Conservation (phyloP, 2,329 filamentous ascomycete species). For the Colletotrichum sp. region DNA sequence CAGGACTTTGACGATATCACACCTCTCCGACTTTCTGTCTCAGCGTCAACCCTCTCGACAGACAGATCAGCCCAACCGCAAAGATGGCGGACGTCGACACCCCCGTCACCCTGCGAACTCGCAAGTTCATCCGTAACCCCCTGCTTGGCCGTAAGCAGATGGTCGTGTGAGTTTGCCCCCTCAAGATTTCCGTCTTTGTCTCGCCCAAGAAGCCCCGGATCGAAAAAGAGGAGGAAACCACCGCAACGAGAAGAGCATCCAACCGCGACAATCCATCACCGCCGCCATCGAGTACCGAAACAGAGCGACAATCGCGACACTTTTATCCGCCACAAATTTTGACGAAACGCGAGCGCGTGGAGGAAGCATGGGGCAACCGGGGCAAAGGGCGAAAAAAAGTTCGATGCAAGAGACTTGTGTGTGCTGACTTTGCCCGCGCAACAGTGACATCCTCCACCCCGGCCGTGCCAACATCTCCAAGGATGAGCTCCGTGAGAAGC, state of each 20-base stretch:
- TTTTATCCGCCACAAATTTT: neutral
- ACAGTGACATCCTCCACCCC: slow-evolving; percentile 98
- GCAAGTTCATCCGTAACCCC: slow-evolving; percentile 99
- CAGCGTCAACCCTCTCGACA: slow-evolving; percentile 23
- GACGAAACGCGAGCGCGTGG: neutral
- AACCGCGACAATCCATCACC: neutral
- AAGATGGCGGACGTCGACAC: slow-evolving; percentile 88
- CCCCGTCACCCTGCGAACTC: slow-evolving; percentile 88
- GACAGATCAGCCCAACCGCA: slow-evolving; percentile 47
- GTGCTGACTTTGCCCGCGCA: slow-evolving; percentile 15
- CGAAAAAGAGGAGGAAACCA: neutral
- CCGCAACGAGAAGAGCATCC: neutral
- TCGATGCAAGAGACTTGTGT: neutral
- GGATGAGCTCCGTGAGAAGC: slow-evolving; percentile 96
- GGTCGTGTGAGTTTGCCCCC: slow-evolving; percentile 83
- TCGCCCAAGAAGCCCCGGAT: neutral
- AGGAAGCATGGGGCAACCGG: neutral
- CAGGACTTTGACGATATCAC: slow-evolving; percentile 17
- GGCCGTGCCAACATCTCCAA: slow-evolving; percentile 98
- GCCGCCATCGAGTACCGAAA: neutral
- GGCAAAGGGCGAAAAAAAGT: neutral
- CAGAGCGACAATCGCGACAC: neutral
- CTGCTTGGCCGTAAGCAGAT: slow-evolving; percentile 99
- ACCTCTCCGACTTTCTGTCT: slow-evolving; percentile 19
- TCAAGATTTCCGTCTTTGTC: neutral